phyloP scores from a whole-genome alignment of 495 filamentous ascomycete species.

The Penicillium pulvis region DNA sequence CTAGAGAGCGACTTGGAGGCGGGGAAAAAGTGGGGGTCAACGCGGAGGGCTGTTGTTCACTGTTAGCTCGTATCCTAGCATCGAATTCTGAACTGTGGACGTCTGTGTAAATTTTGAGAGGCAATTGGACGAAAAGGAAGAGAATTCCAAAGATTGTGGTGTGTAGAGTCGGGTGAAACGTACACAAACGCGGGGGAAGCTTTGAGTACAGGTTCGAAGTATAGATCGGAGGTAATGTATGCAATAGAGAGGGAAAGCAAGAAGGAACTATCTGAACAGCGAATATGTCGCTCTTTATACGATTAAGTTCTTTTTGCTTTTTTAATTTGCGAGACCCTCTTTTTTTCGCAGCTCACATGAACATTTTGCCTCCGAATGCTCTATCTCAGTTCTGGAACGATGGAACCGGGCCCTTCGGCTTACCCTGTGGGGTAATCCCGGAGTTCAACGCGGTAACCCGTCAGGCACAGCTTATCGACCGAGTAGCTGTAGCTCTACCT shows the following conservation, averaged over 20 bases:
- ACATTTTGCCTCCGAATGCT: conserved; percentile 13
- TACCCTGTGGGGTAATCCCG: conserved; percentile 41
- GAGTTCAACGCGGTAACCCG: conserved; percentile 18
- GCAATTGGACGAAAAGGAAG: neutral
- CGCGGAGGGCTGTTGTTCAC: neutral
- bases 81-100: neutral
- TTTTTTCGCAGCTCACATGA: conserved; percentile 39
- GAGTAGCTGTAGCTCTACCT: conserved; percentile 9
- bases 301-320: conserved; percentile 3
- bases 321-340: conserved; percentile 5
- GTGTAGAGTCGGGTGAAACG: neutral
- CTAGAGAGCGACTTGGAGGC: conserved; percentile 10
- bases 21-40: conserved; percentile 24
- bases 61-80: neutral
- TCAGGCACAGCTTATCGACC: conserved; percentile 25
- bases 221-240: neutral
- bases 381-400: conserved; percentile 23
- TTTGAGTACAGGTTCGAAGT: neutral
- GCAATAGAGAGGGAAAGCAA: neutral
- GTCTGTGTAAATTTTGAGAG: neutral
- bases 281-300: neutral
- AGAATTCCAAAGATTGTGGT: neutral
- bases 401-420: conserved; percentile 30
- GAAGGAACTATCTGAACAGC: neutral
- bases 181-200: neutral